Percentiles rank a stretch among this genome's conserved stretches.
Evolutionary conservation across 2,329 filamentous ascomycete species (phyloP).

Genomic region (Bipolaris gigantea): DNA sequence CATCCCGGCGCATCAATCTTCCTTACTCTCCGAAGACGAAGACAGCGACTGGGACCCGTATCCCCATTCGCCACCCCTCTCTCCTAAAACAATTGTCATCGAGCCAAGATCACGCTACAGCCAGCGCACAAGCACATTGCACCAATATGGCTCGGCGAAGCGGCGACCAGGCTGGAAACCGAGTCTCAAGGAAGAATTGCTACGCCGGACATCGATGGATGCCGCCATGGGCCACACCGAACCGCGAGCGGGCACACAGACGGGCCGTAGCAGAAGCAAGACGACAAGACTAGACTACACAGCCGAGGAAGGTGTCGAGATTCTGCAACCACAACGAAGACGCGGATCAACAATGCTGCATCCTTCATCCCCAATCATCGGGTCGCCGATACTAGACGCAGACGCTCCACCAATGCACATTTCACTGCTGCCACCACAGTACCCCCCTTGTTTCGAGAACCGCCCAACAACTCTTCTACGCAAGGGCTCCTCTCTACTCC

Average conservation of each 20-base stretch:
- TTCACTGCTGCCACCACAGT: too few species aligned
- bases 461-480: not conserved
- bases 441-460: not conserved
- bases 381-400: not conserved
- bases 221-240: conserved; percentile 14
- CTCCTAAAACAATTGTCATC: conserved; percentile 18
- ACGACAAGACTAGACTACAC: not conserved
- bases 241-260: not conserved
- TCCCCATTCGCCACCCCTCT: conserved; percentile 12
- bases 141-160: conserved; percentile 14
- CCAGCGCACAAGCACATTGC: conserved; percentile 7
- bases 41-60: conserved; percentile 12
- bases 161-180: conserved; percentile 29
- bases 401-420: not conserved
- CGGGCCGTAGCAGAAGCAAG: too few species aligned
- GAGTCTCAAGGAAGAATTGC: conserved; percentile 29
- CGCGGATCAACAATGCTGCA: conserved; percentile 11
- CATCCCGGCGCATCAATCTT: conserved; percentile 22
- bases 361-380: conserved; percentile 6
- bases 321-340: not conserved
- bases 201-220: conserved; percentile 10
- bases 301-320: not conserved
- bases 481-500: conserved; percentile 24
- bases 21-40: conserved; percentile 18
- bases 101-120: conserved; percentile 5